Base-by-base conservation (phyloP, 208 protist species). In the Wallacemonas sp. region DNA sequence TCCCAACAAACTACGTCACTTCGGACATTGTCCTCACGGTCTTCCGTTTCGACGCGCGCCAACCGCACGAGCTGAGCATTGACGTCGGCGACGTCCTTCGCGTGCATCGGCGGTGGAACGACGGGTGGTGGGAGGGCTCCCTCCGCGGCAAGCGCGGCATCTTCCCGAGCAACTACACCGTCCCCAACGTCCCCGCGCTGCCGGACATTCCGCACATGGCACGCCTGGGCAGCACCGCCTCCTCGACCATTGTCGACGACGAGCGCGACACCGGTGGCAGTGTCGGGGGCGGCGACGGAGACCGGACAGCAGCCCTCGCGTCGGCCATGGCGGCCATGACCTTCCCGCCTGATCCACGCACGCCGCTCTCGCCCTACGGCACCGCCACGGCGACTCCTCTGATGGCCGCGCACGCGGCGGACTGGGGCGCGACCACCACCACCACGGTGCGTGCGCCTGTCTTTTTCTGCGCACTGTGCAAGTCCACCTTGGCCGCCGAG, bases 121-220 rank as follows among this genome's bases (percentile, higher is more conserved):
- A 95, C 33, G 89, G 89, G 45, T 95, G 89, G 89, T 95, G 87
- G 89, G 89, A 95, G 59, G 89, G 89, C 26, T 80, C 81, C 8
- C 52, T 89, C 55, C 67, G 72, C 28, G 74, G 71, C 12, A 69
- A 70, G 23, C 82, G 82, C n/a, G 89, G 89, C 33, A 89, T 93
- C 59, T 95, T 95, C 44, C 89, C 89, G 23, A 92, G 86, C 72
- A 93, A 92, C 72, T 91, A 91, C 70, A 93, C 86, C n/a, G 44
- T 86, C 0, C 84, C 83, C 10, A 95, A 95, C 67, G 66, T 82
- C 16, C 41, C 52, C 29, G 36, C 52, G n/a, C 52, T 59, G 52
- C 52, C n/a, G 7, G 52, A 64, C 57, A 20, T 26, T 12, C 52
- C 52, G 31, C 52, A 20, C 36, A 8, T 10, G 31, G 52, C 29